Evolutionary conservation across 2,329 filamentous ascomycete genomes (phyloP), one percentile per base, ranked within the genome.

Genomic region (Pseudopithomyces maydicus): DNA sequence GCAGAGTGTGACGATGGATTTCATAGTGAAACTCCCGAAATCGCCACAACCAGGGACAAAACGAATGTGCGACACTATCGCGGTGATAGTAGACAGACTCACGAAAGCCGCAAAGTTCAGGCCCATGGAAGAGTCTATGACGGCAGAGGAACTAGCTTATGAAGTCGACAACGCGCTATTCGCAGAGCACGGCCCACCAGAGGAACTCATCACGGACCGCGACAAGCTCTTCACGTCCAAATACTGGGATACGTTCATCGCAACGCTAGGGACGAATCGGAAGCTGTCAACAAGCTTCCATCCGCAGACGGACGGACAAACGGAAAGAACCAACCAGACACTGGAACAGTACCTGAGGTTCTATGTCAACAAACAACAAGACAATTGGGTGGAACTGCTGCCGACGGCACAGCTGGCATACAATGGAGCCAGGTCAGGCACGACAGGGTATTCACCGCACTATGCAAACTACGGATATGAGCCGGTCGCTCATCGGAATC

Each of bases 391-490:
- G 23, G 7, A 10, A 39, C 14, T 26, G 35, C 17, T 54, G 6
- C 20, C 17, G 17, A 38, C 47, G 3, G 15, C 15, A 26, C 29
- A 54, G 14, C 19, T 54, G 11, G 22, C 20, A 6, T 45, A 36
- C 38, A 55, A 51, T 41, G 51, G 26, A 10, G 2, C n/a, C 11
- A 17, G n/a, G 7, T 46, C 19, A 19, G 29, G 26, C 11, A 19
- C 12, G 17, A 46, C n/a, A 14, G 26, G 20, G n/a, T 44, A 44
- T 11, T 51, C 33, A 17, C 26, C 39, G 23, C 36, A 33, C 29
- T 55, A 44, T 45, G 26, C 29, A 6, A 55, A 50, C 17, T 55
- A 55, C 33, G 36, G 52, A 36, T 47, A 54, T 17, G 14, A 54
- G 15, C 52, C 23, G 35, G 17, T 36, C 17, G 11, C 10, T 14